phyloP scores from a whole-genome alignment of 345 rosid genomes.

The Cardiospermum halicacabum region DNA sequence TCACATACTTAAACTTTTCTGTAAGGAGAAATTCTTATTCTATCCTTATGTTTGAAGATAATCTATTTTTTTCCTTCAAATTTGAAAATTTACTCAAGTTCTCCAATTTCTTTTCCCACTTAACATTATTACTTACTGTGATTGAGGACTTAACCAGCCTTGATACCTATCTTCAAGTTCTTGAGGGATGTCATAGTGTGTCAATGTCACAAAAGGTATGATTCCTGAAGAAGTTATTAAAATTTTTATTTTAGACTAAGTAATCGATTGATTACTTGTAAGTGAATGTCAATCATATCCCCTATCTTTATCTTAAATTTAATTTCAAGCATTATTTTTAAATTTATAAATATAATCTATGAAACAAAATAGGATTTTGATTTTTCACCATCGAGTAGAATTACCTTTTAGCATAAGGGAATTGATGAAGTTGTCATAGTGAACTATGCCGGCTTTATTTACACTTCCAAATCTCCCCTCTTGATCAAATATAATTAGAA shows the following conservation, averaged over 20 bases:
- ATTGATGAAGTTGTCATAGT: slow-evolving; percentile 55
- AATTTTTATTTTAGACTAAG: neutral
- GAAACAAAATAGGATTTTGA: too few species aligned
- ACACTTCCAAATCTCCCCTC: slow-evolving; percentile 72
- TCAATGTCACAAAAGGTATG: slow-evolving; percentile 69
- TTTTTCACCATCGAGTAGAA: too few species aligned
- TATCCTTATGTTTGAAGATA: too few species aligned
- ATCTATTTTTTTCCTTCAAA: too few species aligned
- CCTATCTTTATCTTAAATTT: too few species aligned
- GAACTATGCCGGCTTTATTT: slow-evolving; percentile 49
- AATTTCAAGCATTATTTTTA: too few species aligned
- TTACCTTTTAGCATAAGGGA: slow-evolving; percentile 54
- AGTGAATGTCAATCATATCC: too few species aligned
- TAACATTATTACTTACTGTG: slow-evolving; percentile 39
- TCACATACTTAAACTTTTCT: neutral
- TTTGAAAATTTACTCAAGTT: too few species aligned
- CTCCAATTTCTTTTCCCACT: too few species aligned
- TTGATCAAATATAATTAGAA: slow-evolving; percentile 14
- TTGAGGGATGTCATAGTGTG: slow-evolving; percentile 74
- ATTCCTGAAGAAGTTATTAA: slow-evolving; percentile 45
- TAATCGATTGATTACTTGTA: too few species aligned
- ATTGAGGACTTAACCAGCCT: slow-evolving; percentile 64
- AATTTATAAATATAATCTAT: too few species aligned
- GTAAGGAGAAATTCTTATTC: too few species aligned
- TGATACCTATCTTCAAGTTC: slow-evolving; percentile 65